Percentiles rank a stretch among this genome's conserved stretches.
phyloP scores from a whole-genome alignment of 495 filamentous ascomycete genomes.

The Xylaria scruposa region DNA sequence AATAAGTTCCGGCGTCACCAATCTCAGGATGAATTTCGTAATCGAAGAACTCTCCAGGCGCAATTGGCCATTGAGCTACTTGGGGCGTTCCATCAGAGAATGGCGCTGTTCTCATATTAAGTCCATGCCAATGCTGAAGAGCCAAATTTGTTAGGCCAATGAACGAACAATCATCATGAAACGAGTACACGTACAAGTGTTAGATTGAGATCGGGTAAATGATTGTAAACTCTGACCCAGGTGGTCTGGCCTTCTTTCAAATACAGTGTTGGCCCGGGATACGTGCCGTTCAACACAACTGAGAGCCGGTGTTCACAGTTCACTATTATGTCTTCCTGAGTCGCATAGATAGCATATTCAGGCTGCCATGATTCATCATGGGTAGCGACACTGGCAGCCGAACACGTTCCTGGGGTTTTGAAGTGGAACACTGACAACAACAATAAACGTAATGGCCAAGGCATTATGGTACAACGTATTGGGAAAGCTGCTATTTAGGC shows the following conservation, averaged over 20 bases:
- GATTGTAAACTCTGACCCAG: conserved; percentile 68
- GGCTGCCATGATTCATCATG: conserved; percentile 46
- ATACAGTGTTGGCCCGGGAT: conserved; percentile 58
- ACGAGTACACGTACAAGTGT: conserved; percentile 56
- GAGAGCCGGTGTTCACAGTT: conserved; percentile 53
- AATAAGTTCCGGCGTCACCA: conserved; percentile 62
- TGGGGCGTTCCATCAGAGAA: conserved; percentile 63
- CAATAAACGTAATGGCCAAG: conserved; percentile 33
- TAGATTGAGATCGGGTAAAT: conserved; percentile 58
- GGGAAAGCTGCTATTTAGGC: conserved; percentile 26
- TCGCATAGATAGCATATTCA: conserved; percentile 57
- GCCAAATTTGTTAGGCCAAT: conserved; percentile 9
- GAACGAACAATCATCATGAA: neutral
- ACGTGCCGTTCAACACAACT: conserved; percentile 61
- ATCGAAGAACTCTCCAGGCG: conserved; percentile 65
- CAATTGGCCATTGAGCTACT: conserved; percentile 65
- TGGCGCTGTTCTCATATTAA: conserved; percentile 59
- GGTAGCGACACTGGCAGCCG: conserved; percentile 29
- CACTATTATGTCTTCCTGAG: conserved; percentile 44
- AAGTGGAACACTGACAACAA: conserved; percentile 31
- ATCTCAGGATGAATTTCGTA: conserved; percentile 60
- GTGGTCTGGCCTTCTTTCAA: conserved; percentile 55
- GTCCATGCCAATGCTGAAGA: conserved; percentile 65
- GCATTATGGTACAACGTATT: conserved; percentile 33
- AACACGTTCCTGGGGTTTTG: conserved; percentile 32